A percentile compares a stretch with the other conserved stretches of the same genome.
Conservation (phyloP, 495 filamentous ascomycete genomes). For the Thermochaetoides thermophila region DNA sequence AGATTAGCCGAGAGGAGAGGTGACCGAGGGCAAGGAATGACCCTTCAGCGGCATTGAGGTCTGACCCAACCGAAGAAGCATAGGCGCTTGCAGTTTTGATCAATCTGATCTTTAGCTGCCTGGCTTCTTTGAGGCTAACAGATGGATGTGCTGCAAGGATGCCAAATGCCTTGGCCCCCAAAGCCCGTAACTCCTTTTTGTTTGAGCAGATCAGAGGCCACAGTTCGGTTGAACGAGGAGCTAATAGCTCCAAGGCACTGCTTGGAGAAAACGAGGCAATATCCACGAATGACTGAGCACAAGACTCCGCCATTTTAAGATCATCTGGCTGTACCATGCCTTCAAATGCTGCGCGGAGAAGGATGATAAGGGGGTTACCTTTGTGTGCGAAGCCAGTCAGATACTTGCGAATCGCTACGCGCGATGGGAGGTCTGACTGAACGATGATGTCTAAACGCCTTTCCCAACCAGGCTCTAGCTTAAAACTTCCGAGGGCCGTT, state of each 20-base stretch:
- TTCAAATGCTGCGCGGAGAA: conserved; percentile 41
- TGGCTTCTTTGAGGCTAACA: too few relatives aligned
- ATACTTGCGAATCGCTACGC: conserved; percentile 38
- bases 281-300: conserved; percentile 47
- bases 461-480: conserved; percentile 74
- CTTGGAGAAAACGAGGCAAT: conserved; percentile 48
- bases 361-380: conserved; percentile 18
- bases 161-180: conserved; percentile 58
- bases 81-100: too few relatives aligned
- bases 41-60: conserved; percentile 24
- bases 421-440: conserved; percentile 45
- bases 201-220: conserved; percentile 50
- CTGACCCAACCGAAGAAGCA: conserved; percentile 20
- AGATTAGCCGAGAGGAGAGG: conserved; percentile 14
- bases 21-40: conserved; percentile 18
- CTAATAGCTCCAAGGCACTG: conserved; percentile 33
- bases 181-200: conserved; percentile 44
- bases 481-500: conserved; percentile 48
- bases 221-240: conserved; percentile 33
- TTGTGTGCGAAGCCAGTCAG: conserved; percentile 18
- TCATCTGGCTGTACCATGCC: conserved; percentile 41
- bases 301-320: conserved; percentile 34
- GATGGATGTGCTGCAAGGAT: conserved; percentile 61
- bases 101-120: too few relatives aligned
- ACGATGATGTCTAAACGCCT: conserved; percentile 56